phyloP scores from a whole-genome alignment of 2,329 filamentous ascomycete genomes.

The Neonectria punicea region DNA sequence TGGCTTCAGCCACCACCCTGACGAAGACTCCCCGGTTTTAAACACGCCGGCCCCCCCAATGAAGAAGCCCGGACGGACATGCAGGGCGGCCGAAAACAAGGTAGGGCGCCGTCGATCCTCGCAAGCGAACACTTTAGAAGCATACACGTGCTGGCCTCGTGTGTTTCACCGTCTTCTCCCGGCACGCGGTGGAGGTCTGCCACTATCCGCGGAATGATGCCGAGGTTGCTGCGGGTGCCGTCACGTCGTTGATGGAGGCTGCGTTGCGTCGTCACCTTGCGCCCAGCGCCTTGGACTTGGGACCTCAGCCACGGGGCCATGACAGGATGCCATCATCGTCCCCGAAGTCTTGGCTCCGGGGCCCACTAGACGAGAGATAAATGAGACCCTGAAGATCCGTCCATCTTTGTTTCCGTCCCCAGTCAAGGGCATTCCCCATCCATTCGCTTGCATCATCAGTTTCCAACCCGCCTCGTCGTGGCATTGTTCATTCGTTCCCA shows the following conservation, averaged over 20 bases:
- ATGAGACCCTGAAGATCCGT: conserved; percentile 3
- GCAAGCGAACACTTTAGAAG: too few species aligned
- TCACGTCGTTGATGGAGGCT: not conserved
- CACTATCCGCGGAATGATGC: not conserved
- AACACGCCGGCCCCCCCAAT: not conserved
- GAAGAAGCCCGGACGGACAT: not conserved
- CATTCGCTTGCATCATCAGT: conserved; percentile 18
- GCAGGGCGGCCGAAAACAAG: not conserved
- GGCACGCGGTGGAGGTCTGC: not conserved
- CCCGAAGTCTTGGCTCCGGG: not conserved
- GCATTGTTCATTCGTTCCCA: not conserved
- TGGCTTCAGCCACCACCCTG: conserved; percentile 35
- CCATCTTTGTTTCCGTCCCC: not conserved
- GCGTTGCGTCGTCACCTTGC: not conserved
- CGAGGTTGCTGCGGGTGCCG: not conserved
- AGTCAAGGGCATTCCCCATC: not conserved
- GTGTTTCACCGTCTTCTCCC: not conserved
- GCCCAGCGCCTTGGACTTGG: not conserved
- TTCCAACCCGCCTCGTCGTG: conserved; percentile 6
- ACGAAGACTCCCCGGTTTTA: conserved; percentile 26
- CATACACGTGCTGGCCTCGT: conserved; percentile 15
- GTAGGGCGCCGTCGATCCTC: not conserved
- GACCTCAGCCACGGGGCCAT: not conserved
- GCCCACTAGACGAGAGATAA: conserved; percentile 15
- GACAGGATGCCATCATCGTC: not conserved